A percentile compares a stretch with the other conserved stretches of the same genome.
Conservation (phyloP, 2,329 filamentous ascomycete genomes). For the Ophiostoma sp. region DNA sequence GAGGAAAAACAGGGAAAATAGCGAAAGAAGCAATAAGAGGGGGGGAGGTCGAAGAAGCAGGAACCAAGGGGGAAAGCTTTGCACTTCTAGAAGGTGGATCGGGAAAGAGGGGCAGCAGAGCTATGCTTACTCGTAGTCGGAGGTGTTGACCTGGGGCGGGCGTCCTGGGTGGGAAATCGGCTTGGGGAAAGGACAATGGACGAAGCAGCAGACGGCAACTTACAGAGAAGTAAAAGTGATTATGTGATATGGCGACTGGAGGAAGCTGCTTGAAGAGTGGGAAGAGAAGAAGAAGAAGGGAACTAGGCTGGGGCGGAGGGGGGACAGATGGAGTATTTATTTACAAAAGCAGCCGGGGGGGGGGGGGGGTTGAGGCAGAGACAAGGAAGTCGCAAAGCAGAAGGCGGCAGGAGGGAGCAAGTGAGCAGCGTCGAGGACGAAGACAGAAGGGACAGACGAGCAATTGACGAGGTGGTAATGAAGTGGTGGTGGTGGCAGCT, state of each 20-base stretch:
- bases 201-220: not conserved
- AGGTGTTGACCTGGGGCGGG: no score
- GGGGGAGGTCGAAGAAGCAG: not conserved
- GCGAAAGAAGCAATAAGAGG: not conserved
- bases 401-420: not conserved
- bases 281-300: slow-evolving; percentile 11
- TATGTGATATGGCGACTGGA: not conserved
- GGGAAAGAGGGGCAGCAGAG: slow-evolving; percentile 8
- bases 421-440: not conserved
- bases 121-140: not conserved
- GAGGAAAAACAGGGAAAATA: not conserved
- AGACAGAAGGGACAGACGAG: slow-evolving; percentile 3
- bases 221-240: not conserved
- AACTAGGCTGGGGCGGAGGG: slow-evolving; percentile 14
- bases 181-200: not conserved
- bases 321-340: slow-evolving; percentile 20
- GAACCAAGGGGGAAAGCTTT: slow-evolving; percentile 1
- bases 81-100: slow-evolving; percentile 9
- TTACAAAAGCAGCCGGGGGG: slow-evolving; percentile 2
- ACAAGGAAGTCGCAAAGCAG: slow-evolving; percentile 12
- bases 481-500: not conserved
- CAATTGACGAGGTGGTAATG: not conserved
- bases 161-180: not conserved
- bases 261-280: slow-evolving; percentile 11
- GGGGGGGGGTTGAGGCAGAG: not conserved